Evolutionary conservation across 306 rosid species (phyloP), one percentile per base, ranked within the genome.

Genomic region (Purshia tridentata): DNA sequence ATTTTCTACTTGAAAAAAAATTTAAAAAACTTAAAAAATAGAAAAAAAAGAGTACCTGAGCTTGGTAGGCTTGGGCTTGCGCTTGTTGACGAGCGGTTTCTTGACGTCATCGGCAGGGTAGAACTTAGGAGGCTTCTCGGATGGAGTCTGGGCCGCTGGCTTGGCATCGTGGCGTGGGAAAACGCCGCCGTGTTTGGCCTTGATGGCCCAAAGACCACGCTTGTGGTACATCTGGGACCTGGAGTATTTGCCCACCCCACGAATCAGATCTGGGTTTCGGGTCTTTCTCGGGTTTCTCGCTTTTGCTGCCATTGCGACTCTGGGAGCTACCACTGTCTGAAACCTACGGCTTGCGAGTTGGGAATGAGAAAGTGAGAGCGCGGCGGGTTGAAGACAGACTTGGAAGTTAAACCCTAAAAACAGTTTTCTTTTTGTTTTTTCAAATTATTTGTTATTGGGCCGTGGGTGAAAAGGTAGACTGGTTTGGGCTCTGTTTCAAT

Each of bases 131-230:
- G 81, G 45, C 50, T 77, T 77, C 76, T 42, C 50, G 7, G 52
- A 45, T 7, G 72, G 44, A 7, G 40, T n/a, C 20, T 57, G 42
- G 14, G 61, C 71, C 56, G 72, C 72, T 7, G 76, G 67, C 66
- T 64, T 45, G 44, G 76, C 18, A 39, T 71, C 77, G 67, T 77
- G 76, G 67, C 58, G 72, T 16, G 81, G 81, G 50, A 71, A 77
- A 45, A 71, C 76, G 60, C 81, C 76, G 44, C 72, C 72, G 60
- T 55, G 72, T 41, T 78, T 56, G 49, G 78, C 60, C 82, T 78
- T 78, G 68, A 72, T 72, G 22, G 82, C 77, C 82, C 77, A 72
- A 19, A 72, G 82, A 6, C 81, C 81, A 6, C 66, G 72, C 61
- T 66, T 72, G 66, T 70, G 76, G 71, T 77, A 77, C 76, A 70